Evolutionary conservation across 2,329 filamentous ascomycete genomes (phyloP), one percentile per base, ranked within the genome.

Genomic region (Colletotrichum sp.): DNA sequence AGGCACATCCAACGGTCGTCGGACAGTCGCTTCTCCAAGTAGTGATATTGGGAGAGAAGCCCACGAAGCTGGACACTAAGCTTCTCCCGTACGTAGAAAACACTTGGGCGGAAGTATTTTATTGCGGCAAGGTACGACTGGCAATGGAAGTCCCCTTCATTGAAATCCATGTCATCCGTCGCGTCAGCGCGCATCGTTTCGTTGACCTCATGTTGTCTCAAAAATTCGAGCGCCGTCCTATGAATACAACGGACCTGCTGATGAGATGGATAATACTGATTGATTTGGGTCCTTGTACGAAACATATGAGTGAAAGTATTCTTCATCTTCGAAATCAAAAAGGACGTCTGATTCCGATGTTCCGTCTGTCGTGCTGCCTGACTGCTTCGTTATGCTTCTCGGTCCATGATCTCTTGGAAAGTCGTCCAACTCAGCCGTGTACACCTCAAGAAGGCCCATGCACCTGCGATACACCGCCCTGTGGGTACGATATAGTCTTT

Each of bases 401-500:
- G 44, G 44, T 7, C 44, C 44, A 22, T n/a, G 15, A 5, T 48
- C 44, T 48, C 1, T 3, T 48, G 44, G 6, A 48, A 12, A 2
- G 19, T 48, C 19, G 6, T 48, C 44, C 19, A 22, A 6, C 6
- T 48, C 44, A 68, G 8, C 8, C 4, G 4, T 7, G 1, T 28
- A 8, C 16, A 36, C 32, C 36, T 71, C 68, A 19, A 64, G n/a
- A 3, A 71, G 59, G 2, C 68, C 68, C 57, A 71, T 27, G 13
- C 68, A 71, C 8, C 59, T 15, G 19, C 55, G 59, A 7, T 71
- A 71, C 6, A 71, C 25, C 5, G n/a, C 16, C 8, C 9, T 48
- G 11, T 39, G 39, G 8, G 30, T n/a, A 2, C 4, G 3, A 0
- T 71, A 39, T 12, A 55, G 16, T 30, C 15, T 65, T 2, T 7